These are phyloP conservation scores for Chenopodium suecicum DNA, from an alignment of 148 eudicot species.

Conservation along the genomic window DNA sequence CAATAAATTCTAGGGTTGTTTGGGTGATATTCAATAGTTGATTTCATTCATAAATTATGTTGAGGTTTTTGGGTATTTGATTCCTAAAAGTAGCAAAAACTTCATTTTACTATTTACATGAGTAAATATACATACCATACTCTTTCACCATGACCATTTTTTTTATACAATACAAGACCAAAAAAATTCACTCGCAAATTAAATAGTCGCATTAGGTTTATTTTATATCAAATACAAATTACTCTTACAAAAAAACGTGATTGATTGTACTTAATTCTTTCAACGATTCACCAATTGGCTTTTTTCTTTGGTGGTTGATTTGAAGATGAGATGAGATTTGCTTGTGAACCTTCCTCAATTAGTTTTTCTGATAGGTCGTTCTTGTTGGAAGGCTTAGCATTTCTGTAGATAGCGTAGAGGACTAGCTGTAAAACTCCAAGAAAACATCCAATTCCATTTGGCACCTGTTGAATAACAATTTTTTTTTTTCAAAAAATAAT, in stretches of 20 bases:
- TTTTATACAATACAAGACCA: too few species aligned
- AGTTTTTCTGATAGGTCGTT: constrained; percentile 18
- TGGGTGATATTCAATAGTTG: too few species aligned
- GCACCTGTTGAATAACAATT: constrained; percentile 25
- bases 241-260: background rate
- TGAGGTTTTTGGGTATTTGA: too few species aligned
- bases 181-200: too few species aligned
- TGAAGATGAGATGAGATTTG: background rate
- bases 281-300: constrained; percentile 4
- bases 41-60: too few species aligned
- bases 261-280: background rate
- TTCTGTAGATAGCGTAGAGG: constrained; percentile 33
- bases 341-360: constrained; percentile 21
- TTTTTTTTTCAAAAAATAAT: background rate
- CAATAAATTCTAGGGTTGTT: too few species aligned
- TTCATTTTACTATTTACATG: too few species aligned
- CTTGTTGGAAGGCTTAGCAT: constrained; percentile 29
- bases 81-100: too few species aligned
- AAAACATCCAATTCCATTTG: constrained; percentile 45
- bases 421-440: constrained; percentile 40
- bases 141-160: too few species aligned
- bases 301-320: constrained; percentile 9
- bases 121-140: too few species aligned
- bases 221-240: too few species aligned
- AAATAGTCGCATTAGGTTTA: too few species aligned